A percentile compares a stretch with the other conserved stretches of the same genome.
phyloP scores from a whole-genome alignment of 148 eudicot species.

The Heliosperma pusillum region DNA sequence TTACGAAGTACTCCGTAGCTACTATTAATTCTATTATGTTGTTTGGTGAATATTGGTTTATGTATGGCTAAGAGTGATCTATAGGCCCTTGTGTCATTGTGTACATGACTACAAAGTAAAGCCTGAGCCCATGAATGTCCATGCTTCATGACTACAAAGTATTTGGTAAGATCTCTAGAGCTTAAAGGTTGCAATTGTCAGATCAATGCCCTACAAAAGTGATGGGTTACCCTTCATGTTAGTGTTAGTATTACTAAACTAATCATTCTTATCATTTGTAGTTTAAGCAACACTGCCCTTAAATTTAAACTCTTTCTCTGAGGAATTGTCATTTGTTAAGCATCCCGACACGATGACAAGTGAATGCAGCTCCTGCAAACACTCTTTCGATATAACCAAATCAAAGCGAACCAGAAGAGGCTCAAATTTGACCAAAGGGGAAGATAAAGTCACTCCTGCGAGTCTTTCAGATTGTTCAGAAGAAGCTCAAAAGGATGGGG shows the following conservation, averaged over 20 bases:
- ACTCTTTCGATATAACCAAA: conserved; percentile 25
- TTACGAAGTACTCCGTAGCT: too few species aligned
- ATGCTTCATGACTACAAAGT: too few species aligned
- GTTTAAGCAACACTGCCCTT: conserved; percentile 25
- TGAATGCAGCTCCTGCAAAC: conserved; percentile 21
- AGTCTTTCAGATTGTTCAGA: background rate
- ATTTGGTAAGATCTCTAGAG: background rate
- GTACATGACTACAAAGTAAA: too few species aligned
- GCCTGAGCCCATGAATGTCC: too few species aligned
- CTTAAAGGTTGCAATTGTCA: conserved; percentile 18
- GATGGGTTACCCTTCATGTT: conserved; percentile 27
- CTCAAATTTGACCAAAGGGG: background rate
- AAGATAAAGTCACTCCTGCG: background rate
- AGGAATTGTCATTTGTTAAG: background rate
- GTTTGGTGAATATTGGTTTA: too few species aligned
- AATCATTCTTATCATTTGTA: conserved; percentile 9
- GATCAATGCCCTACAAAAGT: conserved; percentile 22
- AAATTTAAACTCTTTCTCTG: background rate
- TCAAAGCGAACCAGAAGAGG: conserved; percentile 29
- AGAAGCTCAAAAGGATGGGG: background rate
- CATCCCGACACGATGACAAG: conserved; percentile 8
- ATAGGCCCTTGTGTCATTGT: too few species aligned
- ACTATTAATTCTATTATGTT: too few species aligned
- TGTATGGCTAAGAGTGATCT: too few species aligned
- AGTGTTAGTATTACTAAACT: background rate